Base-by-base conservation (phyloP, 2,329 filamentous ascomycete genomes). In the Ambrosiella beaveri region DNA sequence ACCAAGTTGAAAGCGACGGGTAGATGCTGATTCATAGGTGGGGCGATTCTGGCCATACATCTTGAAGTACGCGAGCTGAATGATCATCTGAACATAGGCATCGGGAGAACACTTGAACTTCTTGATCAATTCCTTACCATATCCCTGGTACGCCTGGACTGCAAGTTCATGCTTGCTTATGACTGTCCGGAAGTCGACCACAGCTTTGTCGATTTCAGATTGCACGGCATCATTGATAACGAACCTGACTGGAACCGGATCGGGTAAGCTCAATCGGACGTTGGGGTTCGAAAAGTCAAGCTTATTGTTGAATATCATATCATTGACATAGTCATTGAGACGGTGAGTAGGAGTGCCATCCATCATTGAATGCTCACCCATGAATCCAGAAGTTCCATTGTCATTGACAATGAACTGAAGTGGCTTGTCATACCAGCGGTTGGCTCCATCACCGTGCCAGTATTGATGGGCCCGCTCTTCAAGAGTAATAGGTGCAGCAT, bases 361-460 rank as follows among this genome's bases (percentile, higher is more conserved):
- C 94, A 98, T 98, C 93, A 98, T 97, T 66, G 87, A 94, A 78
- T 98, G 93, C 74, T 98, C 93, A 67, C 93, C 93, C 78, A 89
- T 91, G 78, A 98, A 98, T 62, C 93, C 93, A 1, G 93, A 86
- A 7, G 93, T 95, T 65, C 93, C 93, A 70, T 98, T 98, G 69
- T 98, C 90, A 71, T 95, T 96, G 74, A 98, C 71, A 69, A 98
- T 95, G 74, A 98, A 97, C 72, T 98, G 91, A 57, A 95, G 75
- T 5, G 93, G 93, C 78, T 98, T 98, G 78, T 98, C 93, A 68
- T 84, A 97, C 90, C 90, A 98, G 64, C 93, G 82, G 76, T 98
- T 98, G 64, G 81, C 76, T 59, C 93, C 93, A 66, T 98, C 91
- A 57, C 93, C 93, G 73, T 97, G 91, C 94, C 93, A 98, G 80